These are phyloP conservation scores for Tolypocladium amazonense DNA, from an alignment of 2,329 filamentous ascomycete genomes.

Conservation along the genomic window DNA sequence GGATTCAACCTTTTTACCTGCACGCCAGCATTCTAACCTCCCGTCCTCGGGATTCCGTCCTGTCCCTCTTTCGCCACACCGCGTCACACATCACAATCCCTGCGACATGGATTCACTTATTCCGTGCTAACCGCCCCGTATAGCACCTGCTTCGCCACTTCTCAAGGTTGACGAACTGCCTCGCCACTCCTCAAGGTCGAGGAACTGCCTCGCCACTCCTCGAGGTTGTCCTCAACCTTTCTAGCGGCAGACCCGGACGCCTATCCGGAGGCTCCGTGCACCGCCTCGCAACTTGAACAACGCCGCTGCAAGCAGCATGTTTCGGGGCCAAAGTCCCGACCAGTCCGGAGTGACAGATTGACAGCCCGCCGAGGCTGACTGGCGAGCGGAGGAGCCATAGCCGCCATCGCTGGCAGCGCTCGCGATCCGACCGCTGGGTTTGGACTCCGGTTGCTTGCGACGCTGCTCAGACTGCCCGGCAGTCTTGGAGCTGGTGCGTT, in stretches of 20 bases:
- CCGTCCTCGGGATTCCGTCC: not conserved
- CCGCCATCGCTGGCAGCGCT: not conserved
- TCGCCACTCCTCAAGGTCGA: not conserved
- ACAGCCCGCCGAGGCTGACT: not conserved
- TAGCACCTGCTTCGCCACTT: not conserved
- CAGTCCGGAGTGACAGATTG: not conserved
- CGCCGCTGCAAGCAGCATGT: not conserved
- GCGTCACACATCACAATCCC: not conserved
- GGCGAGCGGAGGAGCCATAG: not conserved
- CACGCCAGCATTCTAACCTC: not conserved
- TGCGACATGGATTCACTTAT: not conserved
- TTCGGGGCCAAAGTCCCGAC: not conserved
- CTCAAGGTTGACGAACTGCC: not conserved
- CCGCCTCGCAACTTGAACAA: not conserved
- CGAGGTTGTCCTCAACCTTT: not conserved
- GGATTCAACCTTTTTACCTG: not conserved
- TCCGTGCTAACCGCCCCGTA: not conserved
- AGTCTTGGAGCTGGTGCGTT: not conserved
- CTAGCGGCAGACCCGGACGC: not conserved
- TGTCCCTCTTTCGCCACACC: too few species aligned
- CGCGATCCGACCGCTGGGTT: not conserved
- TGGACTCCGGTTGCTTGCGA: not conserved
- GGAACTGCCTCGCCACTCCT: not conserved
- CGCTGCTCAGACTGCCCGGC: not conserved
- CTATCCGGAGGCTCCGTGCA: not conserved